These are phyloP conservation scores for Periconia sp. DNA, from an alignment of 2,329 filamentous ascomycete species.

Conservation along the genomic window DNA sequence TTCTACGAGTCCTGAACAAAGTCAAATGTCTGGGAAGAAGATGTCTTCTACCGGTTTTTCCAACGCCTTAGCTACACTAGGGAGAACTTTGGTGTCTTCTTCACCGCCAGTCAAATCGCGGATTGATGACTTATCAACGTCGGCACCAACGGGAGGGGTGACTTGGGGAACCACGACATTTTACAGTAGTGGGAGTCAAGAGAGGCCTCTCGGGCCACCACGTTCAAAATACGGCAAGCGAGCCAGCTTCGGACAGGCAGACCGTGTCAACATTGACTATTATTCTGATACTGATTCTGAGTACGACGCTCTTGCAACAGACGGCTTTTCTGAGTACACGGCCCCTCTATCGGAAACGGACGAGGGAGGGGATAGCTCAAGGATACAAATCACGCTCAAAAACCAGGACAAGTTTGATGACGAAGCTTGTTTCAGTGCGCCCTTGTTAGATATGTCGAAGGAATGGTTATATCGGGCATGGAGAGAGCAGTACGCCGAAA, in stretches of 20 bases:
- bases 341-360: constrained; percentile 20
- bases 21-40: constrained; percentile 36
- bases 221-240: constrained; percentile 47
- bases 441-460: constrained; percentile 58
- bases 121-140: constrained; percentile 49
- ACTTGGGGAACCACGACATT: constrained; percentile 55
- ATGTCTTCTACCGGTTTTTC: constrained; percentile 46
- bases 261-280: constrained; percentile 35
- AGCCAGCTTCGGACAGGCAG: constrained; percentile 42
- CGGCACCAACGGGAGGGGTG: constrained; percentile 49
- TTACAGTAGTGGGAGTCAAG: constrained; percentile 42
- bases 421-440: constrained; percentile 53
- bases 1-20: constrained; percentile 50
- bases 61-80: constrained; percentile 47
- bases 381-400: constrained; percentile 59
- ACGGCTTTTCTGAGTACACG: constrained; percentile 31
- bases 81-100: constrained; percentile 48
- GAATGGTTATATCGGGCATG: constrained; percentile 59
- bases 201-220: constrained; percentile 30
- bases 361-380: constrained; percentile 17
- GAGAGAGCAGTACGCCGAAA: constrained; percentile 62
- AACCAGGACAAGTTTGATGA: constrained; percentile 64
- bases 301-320: constrained; percentile 25
- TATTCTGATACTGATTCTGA: constrained; percentile 43
- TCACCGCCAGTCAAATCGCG: constrained; percentile 45